These are phyloP conservation scores for Penicillium samsonianum DNA, from an alignment of 495 filamentous ascomycete species.

Conservation along the genomic window DNA sequence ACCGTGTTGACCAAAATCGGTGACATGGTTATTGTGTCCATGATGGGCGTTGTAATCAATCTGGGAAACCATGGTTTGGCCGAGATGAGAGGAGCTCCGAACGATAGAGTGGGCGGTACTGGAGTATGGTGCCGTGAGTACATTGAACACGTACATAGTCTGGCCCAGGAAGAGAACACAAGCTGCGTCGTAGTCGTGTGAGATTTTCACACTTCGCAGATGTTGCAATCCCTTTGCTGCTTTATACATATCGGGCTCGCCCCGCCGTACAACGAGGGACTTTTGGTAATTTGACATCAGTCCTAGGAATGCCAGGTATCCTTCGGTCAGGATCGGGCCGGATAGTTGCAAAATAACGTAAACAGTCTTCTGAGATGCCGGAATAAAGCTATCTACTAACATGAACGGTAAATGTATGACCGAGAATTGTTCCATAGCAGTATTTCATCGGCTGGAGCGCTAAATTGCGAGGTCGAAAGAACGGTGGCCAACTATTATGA, in stretches of 20 bases:
- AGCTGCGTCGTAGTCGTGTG: slow-evolving; percentile 27
- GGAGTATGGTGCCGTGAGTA: slow-evolving; percentile 30
- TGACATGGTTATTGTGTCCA: slow-evolving; percentile 35
- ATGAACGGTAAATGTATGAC: slow-evolving; percentile 32
- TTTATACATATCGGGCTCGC: slow-evolving; percentile 27
- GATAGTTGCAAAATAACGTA: slow-evolving; percentile 26
- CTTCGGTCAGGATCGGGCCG: slow-evolving; percentile 25
- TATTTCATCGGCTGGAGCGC: too few species aligned
- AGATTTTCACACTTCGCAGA: slow-evolving; percentile 25
- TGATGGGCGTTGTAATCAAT: slow-evolving; percentile 25
- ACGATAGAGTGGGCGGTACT: slow-evolving; percentile 31
- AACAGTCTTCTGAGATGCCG: slow-evolving; percentile 21
- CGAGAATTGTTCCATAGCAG: slow-evolving; percentile 28
- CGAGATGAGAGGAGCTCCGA: slow-evolving; percentile 31
- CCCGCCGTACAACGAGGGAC: slow-evolving; percentile 25
- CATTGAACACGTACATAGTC: slow-evolving; percentile 34
- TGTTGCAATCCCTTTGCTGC: slow-evolving; percentile 29
- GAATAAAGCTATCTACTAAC: slow-evolving; percentile 25
- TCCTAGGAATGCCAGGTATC: slow-evolving; percentile 30
- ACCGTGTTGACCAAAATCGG: slow-evolving; percentile 37
- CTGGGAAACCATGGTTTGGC: slow-evolving; percentile 30
- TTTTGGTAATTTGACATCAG: slow-evolving; percentile 32
- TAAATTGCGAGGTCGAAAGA: too few species aligned
- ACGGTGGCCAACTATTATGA: too few species aligned
- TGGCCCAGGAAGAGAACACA: slow-evolving; percentile 33